Percentiles rank a stretch among this genome's conserved stretches.
Conservation (phyloP, 306 rosid genomes). For the Begonia fuchsioides region DNA sequence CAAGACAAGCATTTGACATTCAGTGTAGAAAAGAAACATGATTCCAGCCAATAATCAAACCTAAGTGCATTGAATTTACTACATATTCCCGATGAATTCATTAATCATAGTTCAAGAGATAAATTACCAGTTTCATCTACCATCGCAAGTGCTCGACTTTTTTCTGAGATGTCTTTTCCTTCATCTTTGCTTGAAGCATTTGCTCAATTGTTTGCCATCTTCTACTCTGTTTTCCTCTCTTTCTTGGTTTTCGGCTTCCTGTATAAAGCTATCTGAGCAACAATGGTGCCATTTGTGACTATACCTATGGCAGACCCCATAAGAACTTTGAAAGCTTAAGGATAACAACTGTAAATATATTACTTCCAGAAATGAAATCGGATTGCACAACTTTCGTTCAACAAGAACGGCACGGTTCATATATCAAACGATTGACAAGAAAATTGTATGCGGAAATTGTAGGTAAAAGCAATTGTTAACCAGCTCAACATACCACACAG, state of each 20-base stretch:
- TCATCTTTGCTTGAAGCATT: no score
- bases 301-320: constrained; percentile 67
- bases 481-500: no score
- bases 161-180: no score
- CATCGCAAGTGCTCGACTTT: no score
- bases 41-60: no score
- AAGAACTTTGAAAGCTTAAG: constrained; percentile 49
- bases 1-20: no score
- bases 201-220: neutral
- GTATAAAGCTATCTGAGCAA: constrained; percentile 67
- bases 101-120: no score
- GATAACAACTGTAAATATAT: constrained; percentile 11
- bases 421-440: neutral
- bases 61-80: no score
- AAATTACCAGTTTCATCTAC: no score
- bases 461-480: no score
- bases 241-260: constrained; percentile 39
- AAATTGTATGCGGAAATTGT: neutral
- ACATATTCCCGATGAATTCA: no score
- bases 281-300: constrained; percentile 55
- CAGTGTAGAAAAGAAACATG: no score
- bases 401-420: neutral
- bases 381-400: neutral
- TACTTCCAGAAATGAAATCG: neutral
- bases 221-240: constrained; percentile 63